Base-by-base conservation (phyloP, 139 green algal species). In the Chlorella sp. region DNA sequence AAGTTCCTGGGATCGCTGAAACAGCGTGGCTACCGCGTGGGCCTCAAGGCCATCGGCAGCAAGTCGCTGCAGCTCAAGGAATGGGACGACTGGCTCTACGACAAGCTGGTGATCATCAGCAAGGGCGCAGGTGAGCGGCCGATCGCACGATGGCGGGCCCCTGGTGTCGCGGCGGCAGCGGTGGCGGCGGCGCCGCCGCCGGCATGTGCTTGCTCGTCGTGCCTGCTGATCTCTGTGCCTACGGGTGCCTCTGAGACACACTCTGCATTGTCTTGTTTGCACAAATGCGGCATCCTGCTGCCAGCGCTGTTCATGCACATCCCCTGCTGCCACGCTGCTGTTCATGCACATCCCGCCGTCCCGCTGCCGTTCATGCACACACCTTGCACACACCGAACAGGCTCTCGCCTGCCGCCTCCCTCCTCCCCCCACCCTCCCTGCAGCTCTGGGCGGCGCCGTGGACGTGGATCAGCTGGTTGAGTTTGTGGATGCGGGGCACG, bases 401-500 rank as follows among this genome's bases (percentile, higher is more conserved):
- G 9, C 51, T 60, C 14, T 16, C 51, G 24, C 14, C 16, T 20
- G 51, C 44, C 20, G 22, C 34, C n/a, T n/a, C n/a, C 28, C 51
- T 30, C 65, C 67, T 3, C 36, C 14, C 32, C 8, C 13, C 36
- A 62, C 16, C 43, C 32, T 75, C 20, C 32, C 46, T 79, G 89
- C 91, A 96, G 93, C 82, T 8, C 89, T 94, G 84, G 94, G 95
- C 14, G 92, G 94, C 14, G 84, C 83, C 3, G 64, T 98, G 6
- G 89, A 94, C 74, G 77, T 89, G 19, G 75, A 82, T 1, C 83
- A 76, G 2, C 86, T 98, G n/a, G 72, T 96, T 8, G 93, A 97
- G 28, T 98, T 98, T 84, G 87, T 98, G 2, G 95, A 98, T 58
- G 87, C 74, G 30, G 96, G 96, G 7, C 89, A 90, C 58, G 92